A percentile compares a stretch with the other conserved stretches of the same genome.
These are phyloP conservation scores for Golubevia pallescens DNA, from an alignment of 1,284 basidiomycete genomes.

Conservation along the genomic window DNA sequence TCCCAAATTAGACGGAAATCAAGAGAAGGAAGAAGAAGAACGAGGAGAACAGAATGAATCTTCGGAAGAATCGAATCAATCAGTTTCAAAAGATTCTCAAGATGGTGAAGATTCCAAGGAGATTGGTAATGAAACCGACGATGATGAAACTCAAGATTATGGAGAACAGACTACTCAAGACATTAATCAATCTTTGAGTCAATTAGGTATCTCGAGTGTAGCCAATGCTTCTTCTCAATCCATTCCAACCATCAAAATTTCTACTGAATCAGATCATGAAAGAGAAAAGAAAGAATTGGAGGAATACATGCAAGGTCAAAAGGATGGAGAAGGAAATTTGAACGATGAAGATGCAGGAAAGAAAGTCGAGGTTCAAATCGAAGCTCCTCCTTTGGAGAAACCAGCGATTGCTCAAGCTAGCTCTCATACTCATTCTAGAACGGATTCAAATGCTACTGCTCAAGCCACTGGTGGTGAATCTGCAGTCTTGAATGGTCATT, in stretches of 20 bases:
- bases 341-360: constrained; percentile 3
- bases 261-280: constrained; percentile 76
- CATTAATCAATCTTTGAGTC: constrained; percentile 8
- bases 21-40: constrained; percentile 41
- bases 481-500: constrained; percentile 2
- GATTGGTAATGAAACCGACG: not conserved
- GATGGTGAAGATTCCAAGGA: constrained; percentile 2
- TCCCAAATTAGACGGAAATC: constrained; percentile 22
- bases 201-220: constrained; percentile 31
- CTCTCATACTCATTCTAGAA: constrained; percentile 1
- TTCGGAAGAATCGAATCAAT: constrained; percentile 7
- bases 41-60: constrained; percentile 22
- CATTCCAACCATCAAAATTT: constrained; percentile 88
- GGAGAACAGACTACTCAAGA: constrained; percentile 5
- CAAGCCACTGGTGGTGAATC: constrained; percentile 6
- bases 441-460: not conserved
- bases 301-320: constrained; percentile 54
- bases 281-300: constrained; percentile 66
- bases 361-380: constrained; percentile 12
- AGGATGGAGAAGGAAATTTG: constrained; percentile 12
- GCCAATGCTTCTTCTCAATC: constrained; percentile 49
- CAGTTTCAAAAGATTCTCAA: constrained; percentile 5
- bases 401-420: constrained; percentile 37
- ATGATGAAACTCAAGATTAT: constrained; percentile 11
- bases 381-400: constrained; percentile 49